A percentile compares a stretch with the other conserved stretches of the same genome.
These are phyloP conservation scores for Malus fusca DNA, from an alignment of 306 rosid genomes.

Conservation along the genomic window DNA sequence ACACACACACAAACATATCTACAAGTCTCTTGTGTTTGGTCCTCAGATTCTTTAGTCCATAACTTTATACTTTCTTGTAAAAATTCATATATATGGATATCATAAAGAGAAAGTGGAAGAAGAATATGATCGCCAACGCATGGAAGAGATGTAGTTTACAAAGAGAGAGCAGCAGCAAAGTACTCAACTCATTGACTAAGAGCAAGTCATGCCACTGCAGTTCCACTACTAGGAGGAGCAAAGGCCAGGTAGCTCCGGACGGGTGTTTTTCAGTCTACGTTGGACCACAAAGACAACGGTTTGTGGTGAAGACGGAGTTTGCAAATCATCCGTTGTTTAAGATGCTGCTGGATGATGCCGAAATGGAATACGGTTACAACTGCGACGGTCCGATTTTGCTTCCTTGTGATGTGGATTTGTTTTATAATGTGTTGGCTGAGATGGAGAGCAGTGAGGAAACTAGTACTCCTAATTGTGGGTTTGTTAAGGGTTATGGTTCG, in stretches of 20 bases:
- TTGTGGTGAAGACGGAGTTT: slow-evolving; percentile 36
- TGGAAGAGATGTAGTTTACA: slow-evolving; percentile 11
- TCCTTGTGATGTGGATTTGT: slow-evolving; percentile 56
- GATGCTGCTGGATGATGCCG: slow-evolving; percentile 55
- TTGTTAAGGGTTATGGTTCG: not conserved
- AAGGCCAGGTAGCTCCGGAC: slow-evolving; percentile 15
- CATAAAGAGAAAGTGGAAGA: not conserved
- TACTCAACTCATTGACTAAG: not conserved
- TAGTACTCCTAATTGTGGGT: not conserved
- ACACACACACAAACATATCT: not conserved
- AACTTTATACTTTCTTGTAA: not conserved
- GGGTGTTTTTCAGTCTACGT: slow-evolving; percentile 61
- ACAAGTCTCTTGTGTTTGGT: not conserved
- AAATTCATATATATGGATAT: not conserved
- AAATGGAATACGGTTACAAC: slow-evolving; percentile 47
- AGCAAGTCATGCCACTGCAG: slow-evolving; percentile 5
- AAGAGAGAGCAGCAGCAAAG: not conserved
- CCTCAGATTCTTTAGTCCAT: not conserved
- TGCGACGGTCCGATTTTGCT: slow-evolving; percentile 63
- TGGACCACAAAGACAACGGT: slow-evolving; percentile 45
- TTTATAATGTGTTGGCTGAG: slow-evolving; percentile 44
- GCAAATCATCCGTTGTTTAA: slow-evolving; percentile 55
- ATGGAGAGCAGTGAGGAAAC: slow-evolving; percentile 25
- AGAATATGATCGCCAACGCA: slow-evolving; percentile 1
- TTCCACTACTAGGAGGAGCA: not conserved